Conservation (phyloP, 2,329 filamentous ascomycete species). For the Aspergillus sp. region DNA sequence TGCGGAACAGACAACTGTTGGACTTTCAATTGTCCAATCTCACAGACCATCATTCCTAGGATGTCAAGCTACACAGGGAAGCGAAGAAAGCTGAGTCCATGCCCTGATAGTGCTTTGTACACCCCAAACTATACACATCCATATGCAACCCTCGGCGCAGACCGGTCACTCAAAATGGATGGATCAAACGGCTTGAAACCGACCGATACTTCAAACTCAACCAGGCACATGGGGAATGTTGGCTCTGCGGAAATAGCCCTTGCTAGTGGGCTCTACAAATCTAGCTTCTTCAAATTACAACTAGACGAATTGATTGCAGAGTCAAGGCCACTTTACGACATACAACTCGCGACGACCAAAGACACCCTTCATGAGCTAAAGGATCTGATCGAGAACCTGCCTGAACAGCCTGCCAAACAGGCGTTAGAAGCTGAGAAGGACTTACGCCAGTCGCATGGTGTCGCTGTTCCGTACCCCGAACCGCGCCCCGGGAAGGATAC, state of each 20-base stretch:
- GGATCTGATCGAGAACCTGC: constrained; percentile 56
- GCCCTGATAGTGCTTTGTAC: constrained; percentile 9
- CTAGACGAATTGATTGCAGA: constrained; percentile 63
- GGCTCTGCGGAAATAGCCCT: constrained; percentile 36
- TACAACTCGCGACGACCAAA: constrained; percentile 55
- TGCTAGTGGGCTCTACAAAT: constrained; percentile 60
- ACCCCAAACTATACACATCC: constrained; percentile 12
- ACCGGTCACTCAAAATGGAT: constrained; percentile 15
- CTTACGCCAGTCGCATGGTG: constrained; percentile 63
- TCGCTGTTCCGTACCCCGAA: constrained; percentile 81
- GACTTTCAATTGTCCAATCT: neutral
- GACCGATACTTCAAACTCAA: neutral
- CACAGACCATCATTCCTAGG: neutral
- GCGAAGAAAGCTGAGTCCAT: constrained; percentile 49
- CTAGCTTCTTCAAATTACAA: constrained; percentile 67
- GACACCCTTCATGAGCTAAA: constrained; percentile 57
- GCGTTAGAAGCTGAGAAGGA: constrained; percentile 68
- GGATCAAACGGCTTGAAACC: constrained; percentile 14
- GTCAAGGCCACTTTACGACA: constrained; percentile 59
- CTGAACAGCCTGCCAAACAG: constrained; percentile 49
- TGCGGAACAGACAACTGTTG: neutral
- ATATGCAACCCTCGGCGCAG: constrained; percentile 25
- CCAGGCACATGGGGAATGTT: constrained; percentile 23
- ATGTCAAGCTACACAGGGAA: constrained; percentile 43
- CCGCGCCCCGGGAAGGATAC: constrained; percentile 73